phyloP scores from a whole-genome alignment of 495 filamentous ascomycete species.

The Penicillium turbatum region DNA sequence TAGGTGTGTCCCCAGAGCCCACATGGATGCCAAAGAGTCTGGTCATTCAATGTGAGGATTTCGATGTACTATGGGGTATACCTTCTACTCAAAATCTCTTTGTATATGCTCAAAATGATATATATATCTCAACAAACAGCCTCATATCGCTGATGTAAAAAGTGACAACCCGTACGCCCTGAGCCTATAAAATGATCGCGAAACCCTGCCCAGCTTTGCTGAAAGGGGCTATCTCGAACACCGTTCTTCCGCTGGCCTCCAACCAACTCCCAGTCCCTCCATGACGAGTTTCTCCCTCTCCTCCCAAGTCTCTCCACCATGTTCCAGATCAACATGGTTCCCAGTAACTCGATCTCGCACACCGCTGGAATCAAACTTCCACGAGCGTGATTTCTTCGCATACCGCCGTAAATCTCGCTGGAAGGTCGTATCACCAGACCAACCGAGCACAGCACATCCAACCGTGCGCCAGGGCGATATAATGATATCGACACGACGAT shows the following conservation, averaged over 20 bases:
- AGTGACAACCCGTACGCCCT: background rate
- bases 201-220: background rate
- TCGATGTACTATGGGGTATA: no score
- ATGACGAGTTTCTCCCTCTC: constrained; percentile 80
- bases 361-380: constrained; percentile 92
- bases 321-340: constrained; percentile 62
- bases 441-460: constrained; percentile 83
- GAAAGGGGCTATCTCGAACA: constrained; percentile 57
- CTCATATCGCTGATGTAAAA: background rate
- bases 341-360: constrained; percentile 64
- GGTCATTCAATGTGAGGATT: no score
- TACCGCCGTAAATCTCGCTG: constrained; percentile 79
- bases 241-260: constrained; percentile 66
- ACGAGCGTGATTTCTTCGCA: constrained; percentile 63
- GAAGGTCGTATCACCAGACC: constrained; percentile 87
- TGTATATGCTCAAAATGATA: no score
- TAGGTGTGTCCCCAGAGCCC: no score
- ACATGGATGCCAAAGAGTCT: no score
- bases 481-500: constrained; percentile 91
- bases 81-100: no score
- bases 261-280: constrained; percentile 70
- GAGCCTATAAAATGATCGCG: background rate
- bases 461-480: constrained; percentile 81
- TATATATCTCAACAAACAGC: no score
- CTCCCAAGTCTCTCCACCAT: constrained; percentile 51